Conservation (phyloP, 2,329 filamentous ascomycete species). For the Metarhizium guizhouense region DNA sequence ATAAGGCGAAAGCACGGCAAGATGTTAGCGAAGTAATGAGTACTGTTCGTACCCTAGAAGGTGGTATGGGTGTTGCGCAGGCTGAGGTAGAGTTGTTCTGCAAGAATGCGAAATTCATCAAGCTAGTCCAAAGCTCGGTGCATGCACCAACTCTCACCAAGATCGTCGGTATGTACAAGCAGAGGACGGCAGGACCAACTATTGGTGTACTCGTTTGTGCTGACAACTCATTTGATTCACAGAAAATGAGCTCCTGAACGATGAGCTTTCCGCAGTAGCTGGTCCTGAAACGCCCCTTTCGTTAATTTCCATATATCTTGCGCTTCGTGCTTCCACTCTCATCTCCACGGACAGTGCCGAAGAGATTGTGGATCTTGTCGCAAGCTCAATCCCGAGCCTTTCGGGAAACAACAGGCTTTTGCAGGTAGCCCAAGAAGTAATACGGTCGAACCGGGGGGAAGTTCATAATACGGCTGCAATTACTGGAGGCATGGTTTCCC, state of each 20-base stretch:
- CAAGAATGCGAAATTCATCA: slow-evolving; percentile 90
- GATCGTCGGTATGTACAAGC: slow-evolving; percentile 40
- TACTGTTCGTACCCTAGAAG: slow-evolving; percentile 45
- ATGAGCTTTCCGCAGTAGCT: slow-evolving; percentile 39
- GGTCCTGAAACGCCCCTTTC: slow-evolving; percentile 44
- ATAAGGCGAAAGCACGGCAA: slow-evolving; percentile 76
- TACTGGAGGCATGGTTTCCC: slow-evolving; percentile 86
- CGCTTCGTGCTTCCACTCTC: slow-evolving; percentile 47
- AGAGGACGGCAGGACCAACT: background rate
- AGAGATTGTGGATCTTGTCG: slow-evolving; percentile 42
- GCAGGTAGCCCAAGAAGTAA: slow-evolving; percentile 55
- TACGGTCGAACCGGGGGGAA: slow-evolving; percentile 73
- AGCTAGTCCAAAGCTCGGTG: slow-evolving; percentile 58
- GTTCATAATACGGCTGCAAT: slow-evolving; percentile 87
- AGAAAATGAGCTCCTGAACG: slow-evolving; percentile 47
- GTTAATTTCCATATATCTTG: slow-evolving; percentile 61
- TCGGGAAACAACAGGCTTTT: slow-evolving; percentile 39
- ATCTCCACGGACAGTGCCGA: slow-evolving; percentile 33
- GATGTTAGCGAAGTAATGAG: slow-evolving; percentile 69
- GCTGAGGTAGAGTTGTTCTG: slow-evolving; percentile 85
- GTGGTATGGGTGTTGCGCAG: slow-evolving; percentile 48
- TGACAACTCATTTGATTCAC: slow-evolving; percentile 6
- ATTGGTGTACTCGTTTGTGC: background rate
- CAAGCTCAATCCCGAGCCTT: slow-evolving; percentile 35
- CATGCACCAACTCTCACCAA: slow-evolving; percentile 39